Base-by-base conservation (phyloP, 1,139 yeast species). In the Geotrichum restrictum region DNA sequence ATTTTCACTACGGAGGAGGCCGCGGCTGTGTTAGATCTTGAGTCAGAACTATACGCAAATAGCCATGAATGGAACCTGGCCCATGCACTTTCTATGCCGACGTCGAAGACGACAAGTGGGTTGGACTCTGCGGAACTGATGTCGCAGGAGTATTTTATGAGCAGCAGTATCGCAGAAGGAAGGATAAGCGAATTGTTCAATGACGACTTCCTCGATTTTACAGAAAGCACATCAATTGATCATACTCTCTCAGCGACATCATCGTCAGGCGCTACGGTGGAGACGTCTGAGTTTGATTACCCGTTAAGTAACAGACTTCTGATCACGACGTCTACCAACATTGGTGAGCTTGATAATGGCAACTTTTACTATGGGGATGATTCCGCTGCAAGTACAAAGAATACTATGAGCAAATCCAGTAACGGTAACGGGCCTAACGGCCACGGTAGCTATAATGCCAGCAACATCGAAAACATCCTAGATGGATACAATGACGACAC, bases 181-280 rank as follows among this genome's bases (percentile, higher is more conserved):
- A 14, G n/a, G 21, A n/a, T 16, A 5, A 22, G 16, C 37, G 34
- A 42, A 8, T 11, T 42, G 31, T 48, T 49, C 32, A 36, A 41
- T 31, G 48, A 49, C 33, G 52, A 49, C 21, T 49, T 49, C 32
- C 29, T 49, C 21, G 45, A 49, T 16, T 38, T 49, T 27, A 7
- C 37, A 5, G 39, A 36, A 3, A 42, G 52, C 37, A 19, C 52
- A 3, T 10, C 36, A 24, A 22, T 31, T 7, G 45, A 22, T 21
- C 34, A 34, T 13, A 41, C 41, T 8, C 5, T 37, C 3, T 37
- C 41, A 16, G 18, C 47, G 1, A 14, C 27, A 3, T 18, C 31
- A 7, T 32, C 34, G 31, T 16, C 49, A 8, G 41, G 49, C 14
- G 27, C 49, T 5, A 40, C 27, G 7, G n/a, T n/a, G n/a, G 41